phyloP scores from a whole-genome alignment of 345 rosid genomes.

The Laguncularia racemosa region DNA sequence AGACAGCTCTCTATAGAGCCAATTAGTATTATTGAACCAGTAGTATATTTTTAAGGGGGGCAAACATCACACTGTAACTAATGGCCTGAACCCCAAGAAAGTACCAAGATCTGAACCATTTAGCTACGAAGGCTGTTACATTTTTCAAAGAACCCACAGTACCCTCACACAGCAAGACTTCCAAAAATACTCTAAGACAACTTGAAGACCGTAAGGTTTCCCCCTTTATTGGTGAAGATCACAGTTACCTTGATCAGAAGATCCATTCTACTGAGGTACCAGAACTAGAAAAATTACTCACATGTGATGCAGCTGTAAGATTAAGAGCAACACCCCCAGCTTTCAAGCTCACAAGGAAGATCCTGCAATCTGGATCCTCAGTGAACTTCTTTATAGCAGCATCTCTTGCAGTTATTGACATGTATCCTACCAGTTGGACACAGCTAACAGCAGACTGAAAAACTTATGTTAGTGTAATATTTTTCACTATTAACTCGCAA shows the following conservation, averaged over 20 bases:
- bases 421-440: slow-evolving; percentile 88
- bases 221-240: background rate
- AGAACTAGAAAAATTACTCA: slow-evolving; percentile 24
- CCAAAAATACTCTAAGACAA: too few species aligned
- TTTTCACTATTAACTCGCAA: slow-evolving; percentile 3
- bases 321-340: slow-evolving; percentile 97
- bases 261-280: background rate
- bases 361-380: slow-evolving; percentile 83
- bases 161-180: too few species aligned
- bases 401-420: slow-evolving; percentile 75
- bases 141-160: too few species aligned
- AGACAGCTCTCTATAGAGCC: too few species aligned
- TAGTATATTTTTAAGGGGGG: too few species aligned
- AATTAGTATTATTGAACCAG: too few species aligned
- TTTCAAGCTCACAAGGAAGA: slow-evolving; percentile 88
- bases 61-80: too few species aligned
- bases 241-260: background rate
- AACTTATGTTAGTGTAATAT: slow-evolving; percentile 5
- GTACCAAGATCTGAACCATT: too few species aligned
- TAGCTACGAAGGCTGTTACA: too few species aligned
- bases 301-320: slow-evolving; percentile 96
- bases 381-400: slow-evolving; percentile 74
- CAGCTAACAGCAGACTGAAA: slow-evolving; percentile 73
- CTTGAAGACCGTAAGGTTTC: too few species aligned
- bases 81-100: too few species aligned